Percentiles rank a stretch among this genome's conserved stretches.
phyloP scores from a whole-genome alignment of 2,329 filamentous ascomycete species.

The Microdochium bolleyi region DNA sequence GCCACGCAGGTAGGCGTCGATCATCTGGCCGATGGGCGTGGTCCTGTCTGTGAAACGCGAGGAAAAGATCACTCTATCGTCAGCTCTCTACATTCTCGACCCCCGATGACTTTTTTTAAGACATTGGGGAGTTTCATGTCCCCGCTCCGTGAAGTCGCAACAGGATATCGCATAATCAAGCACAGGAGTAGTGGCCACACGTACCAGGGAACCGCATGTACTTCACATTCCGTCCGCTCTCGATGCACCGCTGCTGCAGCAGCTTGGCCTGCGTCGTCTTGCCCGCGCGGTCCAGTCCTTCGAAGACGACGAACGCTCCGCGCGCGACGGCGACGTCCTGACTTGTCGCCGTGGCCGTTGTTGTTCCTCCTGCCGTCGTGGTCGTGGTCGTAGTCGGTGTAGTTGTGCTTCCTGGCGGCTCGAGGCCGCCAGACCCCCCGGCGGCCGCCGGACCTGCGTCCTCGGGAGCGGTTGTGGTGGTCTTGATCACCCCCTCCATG shows the following conservation, averaged over 20 bases:
- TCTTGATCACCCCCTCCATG: conserved; percentile 15
- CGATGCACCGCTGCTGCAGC: conserved; percentile 47
- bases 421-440: too few relatives aligned
- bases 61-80: background rate
- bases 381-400: background rate
- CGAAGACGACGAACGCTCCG: conserved; percentile 74
- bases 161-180: too few relatives aligned
- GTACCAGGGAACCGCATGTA: conserved; percentile 51
- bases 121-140: too few relatives aligned
- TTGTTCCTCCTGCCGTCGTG: background rate
- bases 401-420: too few relatives aligned
- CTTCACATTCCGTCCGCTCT: conserved; percentile 39
- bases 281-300: conserved; percentile 82
- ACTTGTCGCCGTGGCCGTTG: conserved; percentile 2
- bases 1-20: conserved; percentile 72
- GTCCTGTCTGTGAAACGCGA: conserved; percentile 53
- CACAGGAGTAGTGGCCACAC: conserved; percentile 4
- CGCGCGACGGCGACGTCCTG: conserved; percentile 26
- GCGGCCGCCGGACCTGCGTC: too few relatives aligned
- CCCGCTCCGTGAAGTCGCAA: too few relatives aligned
- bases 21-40: conserved; percentile 80
- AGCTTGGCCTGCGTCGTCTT: conserved; percentile 84
- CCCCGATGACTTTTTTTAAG: too few relatives aligned
- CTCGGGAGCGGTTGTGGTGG: too few relatives aligned
- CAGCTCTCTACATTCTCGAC: background rate